Evolutionary conservation across 371 early-diverging fungal species (phyloP), one percentile per base, ranked within the genome.

Genomic region (Blastocladiella emersonii): DNA sequence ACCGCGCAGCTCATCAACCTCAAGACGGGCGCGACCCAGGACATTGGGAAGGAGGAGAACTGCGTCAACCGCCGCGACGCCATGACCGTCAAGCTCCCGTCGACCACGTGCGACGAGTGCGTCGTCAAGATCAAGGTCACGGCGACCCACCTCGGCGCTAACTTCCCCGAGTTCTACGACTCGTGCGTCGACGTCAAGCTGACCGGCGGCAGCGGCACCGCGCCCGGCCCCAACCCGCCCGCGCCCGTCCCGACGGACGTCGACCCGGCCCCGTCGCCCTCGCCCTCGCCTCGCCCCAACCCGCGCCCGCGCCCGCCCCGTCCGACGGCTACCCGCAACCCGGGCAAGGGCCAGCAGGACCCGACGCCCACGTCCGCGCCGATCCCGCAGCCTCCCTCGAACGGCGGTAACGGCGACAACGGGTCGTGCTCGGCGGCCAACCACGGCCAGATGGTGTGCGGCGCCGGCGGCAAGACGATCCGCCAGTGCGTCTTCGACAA

Each of bases 131-230:
- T 43, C 30, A 27, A 34, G 43, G 59, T 59, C 27, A 15, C 59
- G 27, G 59, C 59, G 27, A 59, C 59, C 25, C 59, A 59, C 44
- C 8, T 59, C 15, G 10, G 30, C 30, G 41, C 59, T 17, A 21
- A 12, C 15, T 7, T 35, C 19, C 59, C 59, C 19, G 59, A 59
- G 32, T 25, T 41, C 15, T 59, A 59, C 44, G 59, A 59, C 17
- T 59, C 59, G 37, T 59, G 59, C 35, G 1, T 59, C 4, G 59
- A 59, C 32, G 59, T 59, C 25, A 21, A 34, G 19, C 10, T 59
- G 1, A 8, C 37, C 23, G 59, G 59, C 19, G 59, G 59, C 8
- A 4, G 2, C 7, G 45, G 45, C 45, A 44, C 5, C 23, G 21
- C 3, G 3, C 10, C 10, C 45, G 45, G 45, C 21, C 10, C 10